A percentile compares a stretch with the other conserved stretches of the same genome.
Conservation (phyloP, 129 eudicot species). For the Tagetes patula region DNA sequence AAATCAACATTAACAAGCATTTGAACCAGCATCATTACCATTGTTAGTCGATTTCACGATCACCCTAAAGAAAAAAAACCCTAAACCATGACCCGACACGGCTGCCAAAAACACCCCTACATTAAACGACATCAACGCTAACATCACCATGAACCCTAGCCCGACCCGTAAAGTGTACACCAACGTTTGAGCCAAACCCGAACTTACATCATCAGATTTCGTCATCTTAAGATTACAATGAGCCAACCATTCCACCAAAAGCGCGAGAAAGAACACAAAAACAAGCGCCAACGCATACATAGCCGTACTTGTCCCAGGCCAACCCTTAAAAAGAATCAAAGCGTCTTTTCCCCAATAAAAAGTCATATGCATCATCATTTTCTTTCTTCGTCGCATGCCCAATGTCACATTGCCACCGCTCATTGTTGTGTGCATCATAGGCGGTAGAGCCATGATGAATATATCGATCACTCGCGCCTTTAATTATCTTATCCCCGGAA, state of each 20-base stretch:
- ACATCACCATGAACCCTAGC: slow-evolving; percentile 48
- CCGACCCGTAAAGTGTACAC: slow-evolving; percentile 61
- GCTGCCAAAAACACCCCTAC: slow-evolving; percentile 66
- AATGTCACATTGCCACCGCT: slow-evolving; percentile 3
- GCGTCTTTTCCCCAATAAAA: slow-evolving; percentile 76
- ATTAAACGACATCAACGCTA: slow-evolving; percentile 64
- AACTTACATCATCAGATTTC: slow-evolving; percentile 36
- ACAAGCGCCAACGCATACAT: slow-evolving; percentile 61
- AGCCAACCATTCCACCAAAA: slow-evolving; percentile 51
- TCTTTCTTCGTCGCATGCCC: slow-evolving; percentile 35
- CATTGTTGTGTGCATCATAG: slow-evolving; percentile 7
- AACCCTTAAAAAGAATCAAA: slow-evolving; percentile 53
- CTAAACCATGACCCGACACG: slow-evolving; percentile 53
- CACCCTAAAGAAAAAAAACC: slow-evolving; percentile 47
- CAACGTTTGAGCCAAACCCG: slow-evolving; percentile 42
- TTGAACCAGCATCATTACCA: background rate
- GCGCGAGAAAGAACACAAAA: slow-evolving; percentile 49
- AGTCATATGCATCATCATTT: slow-evolving; percentile 42
- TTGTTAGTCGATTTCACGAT: slow-evolving; percentile 3
- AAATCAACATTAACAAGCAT: slow-evolving; percentile 19
- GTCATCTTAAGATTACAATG: slow-evolving; percentile 29
- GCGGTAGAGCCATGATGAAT: slow-evolving; percentile 26
- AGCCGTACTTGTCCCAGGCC: slow-evolving; percentile 55
- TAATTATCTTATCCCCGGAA: background rate
- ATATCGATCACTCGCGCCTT: background rate